Evolutionary conservation across 192 early-diverging fungal genomes (phyloP).

Genomic region (Backusella tuberculispora): DNA sequence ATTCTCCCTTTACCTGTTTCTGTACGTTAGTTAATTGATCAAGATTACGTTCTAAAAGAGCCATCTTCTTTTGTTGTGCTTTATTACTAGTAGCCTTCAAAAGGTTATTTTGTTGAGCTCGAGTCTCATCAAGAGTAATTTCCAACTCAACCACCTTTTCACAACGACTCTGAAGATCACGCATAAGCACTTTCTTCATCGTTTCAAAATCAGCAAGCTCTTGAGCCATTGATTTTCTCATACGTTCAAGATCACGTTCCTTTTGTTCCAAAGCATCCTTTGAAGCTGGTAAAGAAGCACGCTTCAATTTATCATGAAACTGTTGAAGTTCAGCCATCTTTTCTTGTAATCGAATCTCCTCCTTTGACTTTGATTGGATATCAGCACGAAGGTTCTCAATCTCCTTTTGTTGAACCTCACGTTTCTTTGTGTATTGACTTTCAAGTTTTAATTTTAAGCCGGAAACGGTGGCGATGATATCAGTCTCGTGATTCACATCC

Average conservation of each 20-base stretch:
- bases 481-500: slow-evolving; percentile 50
- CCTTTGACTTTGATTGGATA: slow-evolving; percentile 73
- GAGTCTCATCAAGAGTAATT: slow-evolving; percentile 92
- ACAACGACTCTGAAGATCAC: slow-evolving; percentile 95
- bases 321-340: slow-evolving; percentile 64
- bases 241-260: slow-evolving; percentile 77
- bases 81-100: slow-evolving; percentile 79
- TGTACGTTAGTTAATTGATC: slow-evolving; percentile 96
- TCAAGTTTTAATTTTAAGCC: slow-evolving; percentile 90
- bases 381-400: slow-evolving; percentile 72
- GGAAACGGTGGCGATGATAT: slow-evolving; percentile 76
- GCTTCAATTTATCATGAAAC: slow-evolving; percentile 60
- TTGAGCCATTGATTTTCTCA: slow-evolving; percentile 55
- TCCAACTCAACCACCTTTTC: slow-evolving; percentile 98
- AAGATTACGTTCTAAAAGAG: slow-evolving; percentile 93
- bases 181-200: slow-evolving; percentile 98
- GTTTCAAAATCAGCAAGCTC: slow-evolving; percentile 89
- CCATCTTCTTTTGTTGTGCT: slow-evolving; percentile 92
- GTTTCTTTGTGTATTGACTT: slow-evolving; percentile 80
- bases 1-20: slow-evolving; percentile 59
- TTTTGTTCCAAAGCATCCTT: slow-evolving; percentile 43
- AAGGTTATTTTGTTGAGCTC: slow-evolving; percentile 88
- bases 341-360: slow-evolving; percentile 60
- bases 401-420: slow-evolving; percentile 74
- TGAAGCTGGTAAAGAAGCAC: not conserved